phyloP scores from a whole-genome alignment of 331 rosid species.

The Erythrophleum ivorense region DNA sequence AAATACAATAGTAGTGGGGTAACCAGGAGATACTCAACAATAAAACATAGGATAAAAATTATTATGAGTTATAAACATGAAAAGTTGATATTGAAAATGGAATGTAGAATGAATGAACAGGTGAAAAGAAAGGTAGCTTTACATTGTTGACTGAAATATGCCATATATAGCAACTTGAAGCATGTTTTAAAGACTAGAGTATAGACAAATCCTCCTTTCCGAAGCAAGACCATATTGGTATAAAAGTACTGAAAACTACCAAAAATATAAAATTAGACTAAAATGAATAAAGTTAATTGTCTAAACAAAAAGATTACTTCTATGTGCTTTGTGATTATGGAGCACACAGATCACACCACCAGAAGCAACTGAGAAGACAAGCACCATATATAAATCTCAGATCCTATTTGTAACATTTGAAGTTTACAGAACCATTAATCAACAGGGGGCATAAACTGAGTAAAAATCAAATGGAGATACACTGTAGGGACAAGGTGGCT shows the following conservation, averaged over 20 bases:
- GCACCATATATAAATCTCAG: conserved; percentile 3
- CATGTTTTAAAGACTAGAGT: not conserved
- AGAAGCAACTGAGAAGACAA: not conserved
- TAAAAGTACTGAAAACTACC: not conserved
- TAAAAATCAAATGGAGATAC: conserved; percentile 27
- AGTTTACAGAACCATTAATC: conserved; percentile 28
- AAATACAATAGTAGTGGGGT: not conserved
- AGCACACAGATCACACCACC: conserved; percentile 21
- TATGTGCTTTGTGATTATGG: conserved; percentile 18
- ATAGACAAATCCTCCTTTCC: conserved; percentile 5
- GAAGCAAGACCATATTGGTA: conserved; percentile 8
- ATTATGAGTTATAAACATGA: not conserved
- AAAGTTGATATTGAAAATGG: not conserved
- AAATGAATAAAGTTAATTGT: not conserved
- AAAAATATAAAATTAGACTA: not conserved
- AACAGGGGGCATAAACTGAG: conserved; percentile 24
- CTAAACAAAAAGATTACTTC: conserved; percentile 24
- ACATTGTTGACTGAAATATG: not conserved
- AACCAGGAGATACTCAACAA: not conserved
- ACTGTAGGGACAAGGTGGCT: conserved; percentile 21
- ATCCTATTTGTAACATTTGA: conserved; percentile 22
- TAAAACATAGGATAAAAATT: not conserved
- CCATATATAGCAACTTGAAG: conserved; percentile 11
- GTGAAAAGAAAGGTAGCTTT: conserved; percentile 1
- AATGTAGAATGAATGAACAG: not conserved